Evolutionary conservation across 2,329 filamentous ascomycete species (phyloP), one percentile per base, ranked within the genome.

Genomic region (Scytalidium lignicola): DNA sequence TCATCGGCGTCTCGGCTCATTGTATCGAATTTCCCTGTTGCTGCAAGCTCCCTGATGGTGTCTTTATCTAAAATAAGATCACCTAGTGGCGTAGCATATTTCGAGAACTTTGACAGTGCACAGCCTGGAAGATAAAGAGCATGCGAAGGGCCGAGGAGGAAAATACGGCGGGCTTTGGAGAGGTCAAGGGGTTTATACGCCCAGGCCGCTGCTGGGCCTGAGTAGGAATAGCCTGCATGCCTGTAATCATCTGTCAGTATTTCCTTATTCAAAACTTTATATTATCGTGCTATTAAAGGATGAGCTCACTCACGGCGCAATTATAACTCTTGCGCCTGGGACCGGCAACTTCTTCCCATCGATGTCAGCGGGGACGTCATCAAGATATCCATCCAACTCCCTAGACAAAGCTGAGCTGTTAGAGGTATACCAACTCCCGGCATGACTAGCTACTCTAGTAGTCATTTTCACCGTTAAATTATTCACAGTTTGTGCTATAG

Each of bases 221-320:
- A 99, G 74, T 92, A 97, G 2, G 80, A 74, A 71, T 96, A 99
- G 53, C 93, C 93, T 51, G 93, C 93, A 67, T 99, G 93, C 52
- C 92, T 96, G 58, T 26, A 8, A 37, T 37, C 10, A 51, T 60
- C 47, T 62, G 62, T 65, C 59, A 67, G n/a, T 37, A 37, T 37
- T 5, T 17, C 3, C 17, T 21, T 22, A 44, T 44, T 46, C 43
- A 37, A 49, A 41, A 47, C 17, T n/a, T 39, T 19, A 17, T 22
- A 42, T 5, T 18, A 18, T 19, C 12, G 49, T 9, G 32, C 15
- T 37, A 37, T 37, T 21, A 41, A 37, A 22, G 19, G 45, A 44
- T 44, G 48, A 43, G 32, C 51, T 37, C 43, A 73, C 86, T 75
- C 79, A 96, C 92, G 93, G 93, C 53, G 90, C 90, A 65, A 99